Evolutionary conservation across 108 stramenopile genomes (phyloP), one percentile per base, ranked within the genome.

Genomic region (Halocafeteria seosinensis): DNA sequence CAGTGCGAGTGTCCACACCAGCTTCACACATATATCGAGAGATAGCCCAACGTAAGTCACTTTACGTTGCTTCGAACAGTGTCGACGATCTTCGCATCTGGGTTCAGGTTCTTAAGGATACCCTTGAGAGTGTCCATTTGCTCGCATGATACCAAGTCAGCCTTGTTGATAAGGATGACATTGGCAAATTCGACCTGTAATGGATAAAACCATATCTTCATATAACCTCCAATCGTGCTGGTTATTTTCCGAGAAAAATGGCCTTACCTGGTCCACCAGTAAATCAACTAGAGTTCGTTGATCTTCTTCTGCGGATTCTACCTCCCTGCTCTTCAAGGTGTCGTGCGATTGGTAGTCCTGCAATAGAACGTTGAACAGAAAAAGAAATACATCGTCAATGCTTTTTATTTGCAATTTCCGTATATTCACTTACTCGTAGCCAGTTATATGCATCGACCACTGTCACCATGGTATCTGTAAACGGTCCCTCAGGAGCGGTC

Each of bases 111-210:
- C 5, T 42, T 62, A 24, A 87, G 55, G 24, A 80, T 37, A 4
- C 27, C 25, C 21, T 62, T 55, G 28, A 84, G 68, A 58, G 62
- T 59, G 9, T 61, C 51, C 28, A 77, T 57, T 36, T 73, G 17
- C 17, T 47, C 42, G n/a, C 17, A n/a, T 12, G 50, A 52, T 13
- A 83, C 65, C 34, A 76, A 70, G 62, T 85, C 85, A 28, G 65
- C 64, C 64, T 87, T 89, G 62, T 88, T 90, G 50, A 90, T 24
- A 32, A 90, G 63, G 38, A 88, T 72, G 30, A 88, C 85, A 61
- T 90, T 85, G 0, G 85, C 81, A 58, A 90, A 88, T 65, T 88
- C 87, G 26, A 88, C 73, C n/a, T n/a, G n/a, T n/a, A n/a, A n/a
- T n/a, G n/a, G n/a, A n/a, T n/a, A n/a, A n/a, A n/a, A n/a, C n/a